Evolutionary conservation across 805 yeast species (phyloP).

Genomic region (Sporopachydermia lactativora): DNA sequence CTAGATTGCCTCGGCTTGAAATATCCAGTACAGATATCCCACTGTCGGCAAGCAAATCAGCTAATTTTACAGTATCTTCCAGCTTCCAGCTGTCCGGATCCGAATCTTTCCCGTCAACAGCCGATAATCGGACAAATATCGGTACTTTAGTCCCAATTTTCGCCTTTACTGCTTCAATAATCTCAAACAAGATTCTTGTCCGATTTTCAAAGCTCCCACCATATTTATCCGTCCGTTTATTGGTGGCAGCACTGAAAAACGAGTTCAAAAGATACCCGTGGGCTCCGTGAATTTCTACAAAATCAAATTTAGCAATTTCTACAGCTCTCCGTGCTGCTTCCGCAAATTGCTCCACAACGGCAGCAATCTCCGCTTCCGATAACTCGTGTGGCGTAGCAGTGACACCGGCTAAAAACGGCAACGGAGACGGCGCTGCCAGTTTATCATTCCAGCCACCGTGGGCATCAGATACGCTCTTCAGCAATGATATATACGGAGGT

Average conservation of each 20-base stretch:
- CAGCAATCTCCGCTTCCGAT: slow-evolving; percentile 26
- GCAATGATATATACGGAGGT: neutral
- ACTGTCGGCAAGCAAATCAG: slow-evolving; percentile 23
- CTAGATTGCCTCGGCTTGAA: slow-evolving; percentile 32
- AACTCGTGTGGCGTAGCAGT: slow-evolving; percentile 27
- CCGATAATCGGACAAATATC: slow-evolving; percentile 34
- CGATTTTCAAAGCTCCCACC: slow-evolving; percentile 54
- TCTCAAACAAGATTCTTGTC: slow-evolving; percentile 32
- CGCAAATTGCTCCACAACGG: slow-evolving; percentile 27
- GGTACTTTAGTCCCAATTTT: slow-evolving; percentile 30
- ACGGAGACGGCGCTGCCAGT: slow-evolving; percentile 20
- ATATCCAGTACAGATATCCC: slow-evolving; percentile 28
- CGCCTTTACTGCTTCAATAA: slow-evolving; percentile 24
- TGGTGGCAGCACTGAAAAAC: slow-evolving; percentile 31
- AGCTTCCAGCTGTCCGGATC: slow-evolving; percentile 26
- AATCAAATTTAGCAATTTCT: slow-evolving; percentile 39
- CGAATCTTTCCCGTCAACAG: slow-evolving; percentile 14
- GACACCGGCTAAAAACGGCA: neutral
- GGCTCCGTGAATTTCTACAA: slow-evolving; percentile 53
- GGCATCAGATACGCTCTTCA: neutral
- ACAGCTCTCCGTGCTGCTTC: slow-evolving; percentile 35
- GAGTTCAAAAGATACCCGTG: slow-evolving; percentile 43
- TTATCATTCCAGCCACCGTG: slow-evolving; percentile 15
- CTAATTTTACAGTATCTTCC: slow-evolving; percentile 27
- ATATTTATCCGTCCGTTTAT: slow-evolving; percentile 45